Evolutionary conservation across 1,284 basidiomycete genomes (phyloP).

Genomic region (Irpex sp.): DNA sequence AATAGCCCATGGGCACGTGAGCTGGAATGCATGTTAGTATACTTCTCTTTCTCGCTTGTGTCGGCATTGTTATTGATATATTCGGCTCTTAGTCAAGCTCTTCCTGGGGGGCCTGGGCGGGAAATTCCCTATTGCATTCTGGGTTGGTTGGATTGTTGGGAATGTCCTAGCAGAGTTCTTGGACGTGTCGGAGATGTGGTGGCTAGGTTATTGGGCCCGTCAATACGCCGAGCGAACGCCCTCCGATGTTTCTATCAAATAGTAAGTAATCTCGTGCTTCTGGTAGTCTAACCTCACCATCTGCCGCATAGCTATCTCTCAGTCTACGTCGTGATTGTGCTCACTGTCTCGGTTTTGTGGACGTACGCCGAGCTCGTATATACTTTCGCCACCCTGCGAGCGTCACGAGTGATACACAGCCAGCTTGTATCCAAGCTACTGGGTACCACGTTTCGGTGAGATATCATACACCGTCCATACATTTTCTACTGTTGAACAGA

Average conservation of each 20-base stretch:
- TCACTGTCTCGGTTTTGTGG: neutral
- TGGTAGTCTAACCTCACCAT: neutral
- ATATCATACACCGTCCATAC: neutral
- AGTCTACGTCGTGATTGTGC: conserved; percentile 7
- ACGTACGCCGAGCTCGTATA: neutral
- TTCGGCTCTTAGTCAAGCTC: conserved; percentile 20
- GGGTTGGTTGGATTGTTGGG: conserved; percentile 25
- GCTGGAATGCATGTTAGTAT: conserved; percentile 37
- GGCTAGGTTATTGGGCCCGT: conserved; percentile 25
- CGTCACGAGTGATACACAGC: conserved; percentile 54
- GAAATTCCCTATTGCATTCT: conserved; percentile 26
- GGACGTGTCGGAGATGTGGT: conserved; percentile 19
- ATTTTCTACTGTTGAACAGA: neutral
- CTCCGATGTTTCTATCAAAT: conserved; percentile 24
- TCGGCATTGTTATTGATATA: conserved; percentile 1
- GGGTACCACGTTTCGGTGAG: conserved; percentile 44
- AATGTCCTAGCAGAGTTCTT: conserved; percentile 21
- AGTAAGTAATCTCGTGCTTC: conserved; percentile 19
- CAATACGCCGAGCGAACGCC: conserved; percentile 27
- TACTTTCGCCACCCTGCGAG: conserved; percentile 39
- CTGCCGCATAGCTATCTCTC: conserved; percentile 7
- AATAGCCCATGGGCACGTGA: conserved; percentile 51
- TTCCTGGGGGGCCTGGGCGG: conserved; percentile 30
- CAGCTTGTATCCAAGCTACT: conserved; percentile 51
- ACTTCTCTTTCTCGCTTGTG: neutral